Base-by-base conservation (phyloP, 352 stramenopile genomes). In the Pythium myriotylum region DNA sequence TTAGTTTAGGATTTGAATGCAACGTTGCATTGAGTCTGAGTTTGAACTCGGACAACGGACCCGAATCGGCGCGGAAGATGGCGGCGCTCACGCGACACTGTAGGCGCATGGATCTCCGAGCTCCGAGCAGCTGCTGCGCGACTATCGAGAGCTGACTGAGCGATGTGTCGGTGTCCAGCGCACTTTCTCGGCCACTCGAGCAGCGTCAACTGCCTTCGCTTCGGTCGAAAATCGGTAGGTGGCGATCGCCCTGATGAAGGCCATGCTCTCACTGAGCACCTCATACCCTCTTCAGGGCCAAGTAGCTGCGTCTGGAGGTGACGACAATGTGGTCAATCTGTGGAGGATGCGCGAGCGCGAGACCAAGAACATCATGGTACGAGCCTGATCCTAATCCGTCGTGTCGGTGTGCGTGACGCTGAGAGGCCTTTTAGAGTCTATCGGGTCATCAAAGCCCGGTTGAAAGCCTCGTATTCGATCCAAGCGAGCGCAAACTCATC, bases 331-430 rank as follows among this genome's bases (percentile, higher is more conserved):
- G 42, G 80, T 92, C 42, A 94, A 94, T 32, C 58, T 94, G n/a
- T 94, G 85, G 85, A 76, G 83, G 35, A 86, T 94, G 79, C 81
- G 83, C 33, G 85, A 94, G 59, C 88, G 84, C 53, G 81, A 94
- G 71, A 94, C 83, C 55, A 94, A 94, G 66, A 94, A 92, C 62
- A 91, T 94, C 41, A 91, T 92, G 81, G 85, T 94, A 19, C 37
- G 37, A 43, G 13, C 37, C 29, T 13, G 0, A 42, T 13, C n/a
- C 26, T 27, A 4, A 23, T 52, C 6, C 14, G 9, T 0, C 2
- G 26, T 23, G 12, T 6, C 37, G 3, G 23, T 33, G 3, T 59
- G 39, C 4, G 23, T 40, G 13, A 43, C 37, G 37, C 17, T 50
- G 23, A 48, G 10, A 10, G 17, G 43, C 42, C n/a, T 20, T 0